Evolutionary conservation across 2,329 filamentous ascomycete genomes (phyloP).

Genomic region (Paraphoma chrysanthemicola): DNA sequence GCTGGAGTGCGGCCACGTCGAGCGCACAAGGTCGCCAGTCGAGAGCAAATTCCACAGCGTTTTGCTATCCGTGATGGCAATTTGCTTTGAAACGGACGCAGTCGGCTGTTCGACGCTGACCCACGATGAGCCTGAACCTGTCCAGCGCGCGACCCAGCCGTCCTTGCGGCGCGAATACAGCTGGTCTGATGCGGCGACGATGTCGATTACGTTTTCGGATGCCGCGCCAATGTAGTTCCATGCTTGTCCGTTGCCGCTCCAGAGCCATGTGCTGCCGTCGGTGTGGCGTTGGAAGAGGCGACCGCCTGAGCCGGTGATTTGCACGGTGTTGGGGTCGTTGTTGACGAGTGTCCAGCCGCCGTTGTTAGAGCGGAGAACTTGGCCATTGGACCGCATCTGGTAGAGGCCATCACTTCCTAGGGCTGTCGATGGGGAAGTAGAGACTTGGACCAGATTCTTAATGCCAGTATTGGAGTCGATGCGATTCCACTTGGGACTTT

Average conservation of each 20-base stretch:
- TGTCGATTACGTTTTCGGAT: slow-evolving; percentile 33
- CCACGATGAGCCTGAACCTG: slow-evolving; percentile 28
- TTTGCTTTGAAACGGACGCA: slow-evolving; percentile 19
- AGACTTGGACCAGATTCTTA: slow-evolving; percentile 26
- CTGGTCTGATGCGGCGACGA: slow-evolving; percentile 32
- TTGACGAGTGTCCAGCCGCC: slow-evolving; percentile 27
- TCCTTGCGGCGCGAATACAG: slow-evolving; percentile 39
- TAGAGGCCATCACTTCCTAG: slow-evolving; percentile 32
- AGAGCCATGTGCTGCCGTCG: slow-evolving; percentile 34
- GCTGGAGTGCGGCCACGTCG: slow-evolving; percentile 26
- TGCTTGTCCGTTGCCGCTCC: slow-evolving; percentile 19
- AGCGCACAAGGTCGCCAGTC: slow-evolving; percentile 34
- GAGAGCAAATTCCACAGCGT: slow-evolving; percentile 35
- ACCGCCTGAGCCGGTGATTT: slow-evolving; percentile 33
- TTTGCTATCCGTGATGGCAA: slow-evolving; percentile 32
- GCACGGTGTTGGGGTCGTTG: slow-evolving; percentile 34
- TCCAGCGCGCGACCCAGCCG: slow-evolving; percentile 35
- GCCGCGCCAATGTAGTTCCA: slow-evolving; percentile 31
- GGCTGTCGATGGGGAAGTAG: slow-evolving; percentile 9
- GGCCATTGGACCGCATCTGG: slow-evolving; percentile 32
- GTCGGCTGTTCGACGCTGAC: slow-evolving; percentile 30
- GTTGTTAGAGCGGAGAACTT: slow-evolving; percentile 28
- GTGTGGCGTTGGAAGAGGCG: slow-evolving; percentile 35
- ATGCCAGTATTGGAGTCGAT: slow-evolving; percentile 28
- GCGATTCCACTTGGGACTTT: slow-evolving; percentile 29